A percentile compares a stretch with the other conserved stretches of the same genome.
Conservation (phyloP, 371 early-diverging fungal genomes). For the Mortierella sp. region DNA sequence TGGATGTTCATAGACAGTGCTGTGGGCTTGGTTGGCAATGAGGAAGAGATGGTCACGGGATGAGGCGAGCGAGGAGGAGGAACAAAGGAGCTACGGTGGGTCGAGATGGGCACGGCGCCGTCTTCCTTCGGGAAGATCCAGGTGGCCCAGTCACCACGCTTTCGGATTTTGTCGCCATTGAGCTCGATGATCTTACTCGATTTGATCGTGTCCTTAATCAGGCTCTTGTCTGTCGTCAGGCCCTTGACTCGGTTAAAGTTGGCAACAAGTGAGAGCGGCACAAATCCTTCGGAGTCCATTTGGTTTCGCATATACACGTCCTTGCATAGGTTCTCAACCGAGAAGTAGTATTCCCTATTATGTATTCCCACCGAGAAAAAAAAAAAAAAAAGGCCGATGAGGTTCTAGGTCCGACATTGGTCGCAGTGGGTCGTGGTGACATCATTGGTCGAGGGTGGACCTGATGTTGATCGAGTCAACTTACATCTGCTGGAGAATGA, state of each 20-base stretch:
- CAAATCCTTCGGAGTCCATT: constrained; percentile 88
- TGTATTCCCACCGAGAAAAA: no score
- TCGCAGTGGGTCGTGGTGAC: no score
- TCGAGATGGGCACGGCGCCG: constrained; percentile 42
- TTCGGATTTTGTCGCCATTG: constrained; percentile 71
- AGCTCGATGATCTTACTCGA: constrained; percentile 69
- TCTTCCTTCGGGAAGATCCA: constrained; percentile 74
- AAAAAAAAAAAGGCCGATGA: no score
- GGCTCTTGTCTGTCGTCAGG: constrained; percentile 68
- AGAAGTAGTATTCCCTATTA: constrained; percentile 91
- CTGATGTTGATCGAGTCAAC: constrained; percentile 2
- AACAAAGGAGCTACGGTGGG: constrained; percentile 26
- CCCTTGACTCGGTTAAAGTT: constrained; percentile 89
- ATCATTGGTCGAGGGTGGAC: neutral
- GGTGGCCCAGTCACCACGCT: constrained; percentile 78
- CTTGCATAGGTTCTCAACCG: constrained; percentile 93
- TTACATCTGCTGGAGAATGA: constrained; percentile 72
- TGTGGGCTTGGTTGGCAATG: constrained; percentile 55
- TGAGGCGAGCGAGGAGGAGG: constrained; percentile 26
- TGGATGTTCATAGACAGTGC: constrained; percentile 24
- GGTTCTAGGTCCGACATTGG: no score
- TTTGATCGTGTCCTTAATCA: constrained; percentile 71
- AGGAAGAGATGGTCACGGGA: constrained; percentile 41
- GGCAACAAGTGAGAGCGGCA: constrained; percentile 77
- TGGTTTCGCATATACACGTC: constrained; percentile 92